phyloP scores from a whole-genome alignment of 2,329 filamentous ascomycete genomes.

The Sodiomyces alkalinus region DNA sequence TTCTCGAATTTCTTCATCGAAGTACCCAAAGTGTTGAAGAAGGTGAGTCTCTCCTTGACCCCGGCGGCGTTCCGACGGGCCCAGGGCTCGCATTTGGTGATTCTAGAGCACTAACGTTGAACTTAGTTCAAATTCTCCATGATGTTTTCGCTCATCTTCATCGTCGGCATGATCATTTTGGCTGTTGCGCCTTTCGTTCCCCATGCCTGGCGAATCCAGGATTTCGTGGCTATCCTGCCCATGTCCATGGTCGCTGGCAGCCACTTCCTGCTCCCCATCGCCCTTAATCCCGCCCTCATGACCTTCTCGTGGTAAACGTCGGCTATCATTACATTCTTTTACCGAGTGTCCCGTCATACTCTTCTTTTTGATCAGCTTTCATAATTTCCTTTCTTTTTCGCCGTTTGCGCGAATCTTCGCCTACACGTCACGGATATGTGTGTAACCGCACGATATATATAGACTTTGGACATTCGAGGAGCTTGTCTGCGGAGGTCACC shows the following conservation, averaged over 20 bases:
- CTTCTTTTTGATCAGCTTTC: too few species aligned
- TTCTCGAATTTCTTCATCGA: constrained; percentile 77
- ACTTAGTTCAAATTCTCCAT: constrained; percentile 57
- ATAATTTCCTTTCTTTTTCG: too few species aligned
- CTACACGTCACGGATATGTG: too few species aligned
- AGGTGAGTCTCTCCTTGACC: constrained; percentile 44
- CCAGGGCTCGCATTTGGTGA: too few species aligned
- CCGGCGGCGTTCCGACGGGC: too few species aligned
- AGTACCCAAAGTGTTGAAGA: constrained; percentile 61
- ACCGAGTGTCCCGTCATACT: too few species aligned
- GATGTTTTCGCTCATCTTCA: constrained; percentile 40
- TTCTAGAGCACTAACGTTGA: too few species aligned
- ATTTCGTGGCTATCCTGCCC: constrained; percentile 63
- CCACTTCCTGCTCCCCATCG: constrained; percentile 57
- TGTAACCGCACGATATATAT: too few species aligned
- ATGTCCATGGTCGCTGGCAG: constrained; percentile 56
- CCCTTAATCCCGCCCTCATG: constrained; percentile 66
- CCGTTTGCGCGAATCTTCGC: too few species aligned
- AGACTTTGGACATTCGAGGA: too few species aligned
- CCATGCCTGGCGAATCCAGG: constrained; percentile 47
- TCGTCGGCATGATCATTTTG: constrained; percentile 48
- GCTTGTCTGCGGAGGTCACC: too few species aligned
- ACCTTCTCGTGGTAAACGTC: constrained; percentile 60
- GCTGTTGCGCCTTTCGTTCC: constrained; percentile 50
- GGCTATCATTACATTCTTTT: too few species aligned